Percentiles rank a stretch among this genome's conserved stretches.
Conservation (phyloP, 176 grass and related monocot genomes). For the Oryza longistaminata region DNA sequence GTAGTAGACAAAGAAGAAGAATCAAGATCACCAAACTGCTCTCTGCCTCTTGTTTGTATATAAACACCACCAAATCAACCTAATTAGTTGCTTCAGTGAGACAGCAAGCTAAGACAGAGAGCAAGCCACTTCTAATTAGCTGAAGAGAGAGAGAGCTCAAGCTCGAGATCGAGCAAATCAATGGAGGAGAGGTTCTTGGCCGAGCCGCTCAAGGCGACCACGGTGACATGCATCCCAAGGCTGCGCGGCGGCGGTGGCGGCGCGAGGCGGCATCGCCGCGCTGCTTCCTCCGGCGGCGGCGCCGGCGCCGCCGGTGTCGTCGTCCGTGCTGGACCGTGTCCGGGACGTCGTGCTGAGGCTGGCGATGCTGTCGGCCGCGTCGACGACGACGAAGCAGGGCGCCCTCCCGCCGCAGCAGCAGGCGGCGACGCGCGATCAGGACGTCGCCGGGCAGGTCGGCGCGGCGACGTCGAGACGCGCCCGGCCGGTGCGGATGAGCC, state of each 20-base stretch:
- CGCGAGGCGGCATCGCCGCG: too few relatives aligned
- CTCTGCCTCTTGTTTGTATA: background rate
- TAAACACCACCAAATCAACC: background rate
- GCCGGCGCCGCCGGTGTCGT: background rate
- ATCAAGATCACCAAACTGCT: conserved; percentile 19
- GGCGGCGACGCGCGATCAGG: background rate
- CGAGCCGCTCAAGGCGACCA: conserved; percentile 19
- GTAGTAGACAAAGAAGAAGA: too few relatives aligned
- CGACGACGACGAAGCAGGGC: background rate
- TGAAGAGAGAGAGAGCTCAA: background rate
- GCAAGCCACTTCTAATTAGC: background rate
- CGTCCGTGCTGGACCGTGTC: conserved; percentile 56
- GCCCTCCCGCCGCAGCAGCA: background rate
- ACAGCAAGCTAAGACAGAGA: background rate
- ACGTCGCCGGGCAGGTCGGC: background rate
- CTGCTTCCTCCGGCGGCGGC: background rate
- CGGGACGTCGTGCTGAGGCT: conserved; percentile 59
- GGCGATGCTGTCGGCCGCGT: conserved; percentile 53
- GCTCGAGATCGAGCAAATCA: background rate
- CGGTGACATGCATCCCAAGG: conserved; percentile 74
- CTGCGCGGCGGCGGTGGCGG: conserved; percentile 19
- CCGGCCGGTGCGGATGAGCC: conserved; percentile 37
- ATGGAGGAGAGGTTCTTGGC: conserved; percentile 35
- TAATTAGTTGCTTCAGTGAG: background rate
- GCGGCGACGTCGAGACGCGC: conserved; percentile 17